Base-by-base conservation (phyloP, 2,329 filamentous ascomycete genomes). In the Sporothrix pallida region DNA sequence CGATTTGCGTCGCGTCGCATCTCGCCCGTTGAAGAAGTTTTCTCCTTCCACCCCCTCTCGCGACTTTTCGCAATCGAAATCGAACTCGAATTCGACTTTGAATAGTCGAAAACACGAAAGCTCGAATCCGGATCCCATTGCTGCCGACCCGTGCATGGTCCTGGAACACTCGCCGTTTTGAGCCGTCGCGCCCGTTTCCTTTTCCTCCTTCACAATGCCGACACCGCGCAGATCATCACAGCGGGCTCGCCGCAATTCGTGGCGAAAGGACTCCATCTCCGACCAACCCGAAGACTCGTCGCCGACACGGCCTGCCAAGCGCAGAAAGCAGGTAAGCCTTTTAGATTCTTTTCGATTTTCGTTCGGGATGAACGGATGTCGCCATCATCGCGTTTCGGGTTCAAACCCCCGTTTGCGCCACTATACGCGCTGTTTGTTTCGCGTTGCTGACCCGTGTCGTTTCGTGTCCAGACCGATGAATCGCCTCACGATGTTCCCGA, bases 301-400 rank as follows among this genome's bases (percentile, higher is more conserved):
- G 3, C 89, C 89, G 15, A 87, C 85, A 74, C 86, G 88, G 72
- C 89, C 89, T n/a, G 83, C 86, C 12, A 91, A 91, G 83, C 88
- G 89, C 79, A 87, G 89, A 82, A 91, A 86, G 83, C 89, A 88
- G 85, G 88, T 88, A 81, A 67, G 80, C 58, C 13, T 42, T 17
- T n/a, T 37, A 7, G 31, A 37, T 37, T 37, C 31, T 37, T 37
- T 37, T 37, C 31, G 31, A 7, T 6, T 37, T 37, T 37, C 31
- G 31, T 37, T 37, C 31, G 31, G 31, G 31, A 37, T 37, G 31
- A 37, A 37, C 31, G 31, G 31, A 37, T 37, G 31, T 5, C 13
- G 31, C 48, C n/a, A 42, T 65, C 26, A 20, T 20, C 23, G 12
- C 68, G 50, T 17, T 52, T 70, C 17, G 20, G 12, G 12, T 8